Base-by-base conservation (phyloP, 1,139 yeast species). In the Protomyces macrosporus region DNA sequence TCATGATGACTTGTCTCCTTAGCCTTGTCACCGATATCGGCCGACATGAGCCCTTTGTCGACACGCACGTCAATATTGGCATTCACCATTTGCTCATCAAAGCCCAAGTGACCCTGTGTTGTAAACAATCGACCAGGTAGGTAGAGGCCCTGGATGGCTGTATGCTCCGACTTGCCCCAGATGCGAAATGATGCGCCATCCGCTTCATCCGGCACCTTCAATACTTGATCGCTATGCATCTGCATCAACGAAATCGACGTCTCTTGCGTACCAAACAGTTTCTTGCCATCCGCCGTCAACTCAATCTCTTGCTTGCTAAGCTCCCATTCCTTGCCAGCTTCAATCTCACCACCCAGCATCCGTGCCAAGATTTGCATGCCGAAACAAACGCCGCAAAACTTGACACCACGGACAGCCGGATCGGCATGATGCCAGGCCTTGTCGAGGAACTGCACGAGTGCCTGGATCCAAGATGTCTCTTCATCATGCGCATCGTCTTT, bases 91-190 rank as follows among this genome's bases (percentile, higher is more conserved):
- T 75, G 79, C 0, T 78, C 75, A 35, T 77, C 72, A 70, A 88
- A 90, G 72, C 90, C 97, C 0, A 97, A 97, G 71, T 90, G 97
- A 0, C 96, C 97, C 73, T 90, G 97, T 69, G 89, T 82, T 0
- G 95, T 83, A 54, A 89, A 76, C 3, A 86, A 65, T 60, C 78
- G 77, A 32, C 77, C 66, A 6, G 77, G 75, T 66, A 76, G 78
- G 67, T 82, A 84, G 68, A 79, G 83, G 65, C 57, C 96, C 88
- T 90, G 97, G 45, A 83, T 76, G 0, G 75, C 71, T 68, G 95
- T 86, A 57, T 75, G 77, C 0, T 77, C 75, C 7, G 86, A 82
- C 4, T 81, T 74, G 6, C 0, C 90, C 90, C 69, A 84, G 50
- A 76, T 69, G 9, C 42, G 42, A 39, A n/a, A 39, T 6, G 12